Evolutionary conservation across 306 rosid genomes (phyloP).

Genomic region (Mimosa bimucronata): DNA sequence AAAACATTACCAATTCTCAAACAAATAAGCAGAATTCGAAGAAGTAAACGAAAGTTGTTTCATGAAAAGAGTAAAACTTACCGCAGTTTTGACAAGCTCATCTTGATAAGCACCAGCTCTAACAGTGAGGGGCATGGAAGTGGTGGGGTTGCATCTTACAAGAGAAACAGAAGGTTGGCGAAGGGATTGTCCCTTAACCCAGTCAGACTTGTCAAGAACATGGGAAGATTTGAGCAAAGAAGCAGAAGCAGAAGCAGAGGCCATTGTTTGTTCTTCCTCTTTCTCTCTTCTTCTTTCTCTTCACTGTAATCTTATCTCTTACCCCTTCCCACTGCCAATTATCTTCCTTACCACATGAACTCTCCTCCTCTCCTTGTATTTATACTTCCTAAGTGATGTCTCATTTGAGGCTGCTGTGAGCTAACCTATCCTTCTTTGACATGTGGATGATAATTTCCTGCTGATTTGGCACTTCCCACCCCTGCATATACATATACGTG

Average conservation of each 20-base stretch:
- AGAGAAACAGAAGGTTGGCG: slow-evolving; percentile 63
- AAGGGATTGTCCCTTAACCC: slow-evolving; percentile 83
- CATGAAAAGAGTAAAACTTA: slow-evolving; percentile 25
- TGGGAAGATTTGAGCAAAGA: slow-evolving; percentile 81
- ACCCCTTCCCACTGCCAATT: slow-evolving; percentile 50
- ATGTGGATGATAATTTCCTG: slow-evolving; percentile 73
- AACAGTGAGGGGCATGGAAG: slow-evolving; percentile 60
- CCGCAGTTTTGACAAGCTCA: slow-evolving; percentile 97
- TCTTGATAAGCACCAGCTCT: slow-evolving; percentile 82
- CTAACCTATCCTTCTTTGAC: slow-evolving; percentile 49
- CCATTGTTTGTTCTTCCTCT: slow-evolving; percentile 27
- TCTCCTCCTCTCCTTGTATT: slow-evolving; percentile 39
- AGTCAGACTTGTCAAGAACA: slow-evolving; percentile 87
- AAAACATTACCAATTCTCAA: background rate
- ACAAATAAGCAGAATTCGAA: background rate
- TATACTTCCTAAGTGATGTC: slow-evolving; percentile 67
- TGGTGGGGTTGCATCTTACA: slow-evolving; percentile 59
- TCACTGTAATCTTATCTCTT: slow-evolving; percentile 86
- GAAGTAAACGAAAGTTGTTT: background rate
- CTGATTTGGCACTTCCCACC: slow-evolving; percentile 40
- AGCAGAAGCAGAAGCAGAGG: slow-evolving; percentile 68
- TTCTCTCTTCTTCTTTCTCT: slow-evolving; percentile 7
- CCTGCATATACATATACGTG: slow-evolving; percentile 33
- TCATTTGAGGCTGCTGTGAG: slow-evolving; percentile 67
- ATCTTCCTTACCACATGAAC: slow-evolving; percentile 64